Percentiles rank a stretch among this genome's conserved stretches.
Evolutionary conservation across 768 basidiomycete genomes (phyloP).

Genomic region (Panaeolus papilionaceus): DNA sequence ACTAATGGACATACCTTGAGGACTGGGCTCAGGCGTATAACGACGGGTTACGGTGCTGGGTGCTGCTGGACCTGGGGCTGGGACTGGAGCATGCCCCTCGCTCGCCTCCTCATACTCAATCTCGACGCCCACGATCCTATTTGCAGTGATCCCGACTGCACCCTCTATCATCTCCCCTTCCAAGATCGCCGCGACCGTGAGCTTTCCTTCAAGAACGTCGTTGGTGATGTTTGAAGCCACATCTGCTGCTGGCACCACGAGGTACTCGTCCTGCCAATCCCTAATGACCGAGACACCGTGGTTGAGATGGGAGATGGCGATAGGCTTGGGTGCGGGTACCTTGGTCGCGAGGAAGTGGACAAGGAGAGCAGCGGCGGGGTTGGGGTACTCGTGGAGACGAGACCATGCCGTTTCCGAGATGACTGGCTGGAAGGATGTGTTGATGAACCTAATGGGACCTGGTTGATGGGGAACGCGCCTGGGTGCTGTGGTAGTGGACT

Average conservation of each 20-base stretch:
- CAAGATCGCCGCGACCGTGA: not conserved
- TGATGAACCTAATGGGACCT: not conserved
- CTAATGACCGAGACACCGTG: not conserved
- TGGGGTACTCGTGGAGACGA: not conserved
- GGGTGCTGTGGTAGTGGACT: not conserved
- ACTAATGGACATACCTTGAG: not conserved
- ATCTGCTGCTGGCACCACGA: not conserved
- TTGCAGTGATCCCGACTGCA: not conserved
- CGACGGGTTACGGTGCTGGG: not conserved
- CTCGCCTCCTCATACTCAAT: not conserved
- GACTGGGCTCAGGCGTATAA: not conserved
- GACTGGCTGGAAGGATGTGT: not conserved
- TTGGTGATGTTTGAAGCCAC: not conserved
- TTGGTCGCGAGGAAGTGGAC: not conserved
- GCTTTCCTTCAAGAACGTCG: not conserved
- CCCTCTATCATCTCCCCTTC: not conserved
- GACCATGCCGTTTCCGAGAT: not conserved
- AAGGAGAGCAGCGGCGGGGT: not conserved
- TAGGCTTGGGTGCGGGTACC: not conserved
- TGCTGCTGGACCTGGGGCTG: not conserved
- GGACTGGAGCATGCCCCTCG: not conserved
- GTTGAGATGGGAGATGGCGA: not conserved
- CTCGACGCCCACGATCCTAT: not conserved
- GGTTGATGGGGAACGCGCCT: too few relatives aligned
- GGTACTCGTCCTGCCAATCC: slow-evolving; percentile 1